phyloP scores from a whole-genome alignment of 805 yeast genomes.

The Torulaspora delbrueckii region DNA sequence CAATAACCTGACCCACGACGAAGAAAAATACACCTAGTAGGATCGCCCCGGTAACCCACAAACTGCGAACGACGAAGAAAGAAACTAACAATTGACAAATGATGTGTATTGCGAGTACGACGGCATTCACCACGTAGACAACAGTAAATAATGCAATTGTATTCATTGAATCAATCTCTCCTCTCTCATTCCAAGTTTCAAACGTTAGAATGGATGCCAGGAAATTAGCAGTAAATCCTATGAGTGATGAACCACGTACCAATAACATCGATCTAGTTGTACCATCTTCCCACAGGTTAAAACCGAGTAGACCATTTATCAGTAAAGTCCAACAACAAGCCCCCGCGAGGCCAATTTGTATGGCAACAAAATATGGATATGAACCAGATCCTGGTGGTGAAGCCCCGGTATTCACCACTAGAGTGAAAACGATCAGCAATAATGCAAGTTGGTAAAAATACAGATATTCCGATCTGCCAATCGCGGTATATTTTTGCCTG shows the following conservation, averaged over 20 bases:
- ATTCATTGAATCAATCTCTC: constrained; percentile 44
- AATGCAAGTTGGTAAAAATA: constrained; percentile 60
- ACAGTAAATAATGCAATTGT: constrained; percentile 69
- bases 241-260: constrained; percentile 47
- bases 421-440: constrained; percentile 54
- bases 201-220: constrained; percentile 69
- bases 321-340: constrained; percentile 66
- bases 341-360: constrained; percentile 70
- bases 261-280: constrained; percentile 57
- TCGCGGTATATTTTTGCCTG: constrained; percentile 85
- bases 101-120: constrained; percentile 57
- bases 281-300: constrained; percentile 95
- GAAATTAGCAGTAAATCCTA: constrained; percentile 62
- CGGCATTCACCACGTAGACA: constrained; percentile 65
- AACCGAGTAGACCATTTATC: constrained; percentile 73
- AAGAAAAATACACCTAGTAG: constrained; percentile 67
- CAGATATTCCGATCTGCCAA: constrained; percentile 84
- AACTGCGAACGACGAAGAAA: constrained; percentile 59
- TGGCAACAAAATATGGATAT: constrained; percentile 77
- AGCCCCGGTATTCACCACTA: constrained; percentile 89
- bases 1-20: constrained; percentile 69
- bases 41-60: constrained; percentile 91
- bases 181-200: constrained; percentile 50
- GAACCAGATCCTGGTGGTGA: constrained; percentile 75
- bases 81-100: constrained; percentile 66